phyloP scores from a whole-genome alignment of 2,329 filamentous ascomycete genomes.

The Juglanconis juglandina region DNA sequence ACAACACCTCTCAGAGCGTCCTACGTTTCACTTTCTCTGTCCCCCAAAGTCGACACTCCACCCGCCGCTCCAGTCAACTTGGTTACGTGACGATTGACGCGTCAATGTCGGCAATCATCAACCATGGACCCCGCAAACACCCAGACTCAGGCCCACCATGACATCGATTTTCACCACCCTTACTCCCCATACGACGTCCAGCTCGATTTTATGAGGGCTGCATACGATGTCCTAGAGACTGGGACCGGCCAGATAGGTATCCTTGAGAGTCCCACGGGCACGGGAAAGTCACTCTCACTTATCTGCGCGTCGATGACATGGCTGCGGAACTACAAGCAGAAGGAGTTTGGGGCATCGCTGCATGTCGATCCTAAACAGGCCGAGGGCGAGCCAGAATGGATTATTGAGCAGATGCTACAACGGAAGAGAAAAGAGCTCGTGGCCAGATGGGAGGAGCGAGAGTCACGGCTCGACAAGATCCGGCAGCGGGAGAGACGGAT shows the following conservation, averaged over 20 bases:
- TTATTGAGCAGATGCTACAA: slow-evolving; percentile 70
- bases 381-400: slow-evolving; percentile 78
- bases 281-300: slow-evolving; percentile 83
- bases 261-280: slow-evolving; percentile 90
- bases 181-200: slow-evolving; percentile 87
- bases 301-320: slow-evolving; percentile 88
- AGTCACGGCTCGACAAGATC: slow-evolving; percentile 64
- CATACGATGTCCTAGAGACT: slow-evolving; percentile 72
- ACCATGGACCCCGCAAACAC: slow-evolving; percentile 3
- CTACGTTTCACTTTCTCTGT: neutral
- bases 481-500: slow-evolving; percentile 60
- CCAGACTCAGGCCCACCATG: slow-evolving; percentile 18
- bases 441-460: slow-evolving; percentile 66
- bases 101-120: neutral
- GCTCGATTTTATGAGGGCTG: slow-evolving; percentile 77
- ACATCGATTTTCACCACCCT: slow-evolving; percentile 75
- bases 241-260: slow-evolving; percentile 76
- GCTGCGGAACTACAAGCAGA: slow-evolving; percentile 77
- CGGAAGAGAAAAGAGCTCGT: slow-evolving; percentile 66
- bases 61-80: too few relatives aligned
- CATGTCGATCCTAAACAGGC: slow-evolving; percentile 40
- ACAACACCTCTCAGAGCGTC: neutral
- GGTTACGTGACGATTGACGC: neutral
- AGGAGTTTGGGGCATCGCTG: slow-evolving; percentile 51
- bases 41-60: too few relatives aligned